A percentile compares a stretch with the other conserved stretches of the same genome.
These are phyloP conservation scores for Clavispora santaluciae DNA, from an alignment of 805 yeast species.

Conservation along the genomic window DNA sequence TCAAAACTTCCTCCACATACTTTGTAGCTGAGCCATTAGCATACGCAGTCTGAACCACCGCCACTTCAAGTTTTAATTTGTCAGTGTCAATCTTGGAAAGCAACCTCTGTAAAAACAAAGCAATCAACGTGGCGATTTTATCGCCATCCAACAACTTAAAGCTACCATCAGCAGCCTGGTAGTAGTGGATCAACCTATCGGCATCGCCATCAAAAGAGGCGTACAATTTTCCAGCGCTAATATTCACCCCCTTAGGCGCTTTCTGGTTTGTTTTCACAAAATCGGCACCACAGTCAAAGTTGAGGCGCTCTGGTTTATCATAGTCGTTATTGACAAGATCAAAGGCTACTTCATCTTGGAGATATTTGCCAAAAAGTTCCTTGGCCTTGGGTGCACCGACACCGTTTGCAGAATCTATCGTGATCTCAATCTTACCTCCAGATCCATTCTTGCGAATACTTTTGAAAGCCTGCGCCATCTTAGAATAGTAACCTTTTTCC, in stretches of 20 bases:
- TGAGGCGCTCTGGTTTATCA: slow-evolving; percentile 53
- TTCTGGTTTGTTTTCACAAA: slow-evolving; percentile 85
- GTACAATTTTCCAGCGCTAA: slow-evolving; percentile 46
- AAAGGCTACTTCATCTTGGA: slow-evolving; percentile 39
- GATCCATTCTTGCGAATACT: slow-evolving; percentile 30
- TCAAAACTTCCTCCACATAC: slow-evolving; percentile 55
- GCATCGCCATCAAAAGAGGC: slow-evolving; percentile 98
- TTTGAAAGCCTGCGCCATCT: slow-evolving; percentile 52
- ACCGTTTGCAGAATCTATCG: slow-evolving; percentile 94
- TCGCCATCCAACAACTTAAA: slow-evolving; percentile 84
- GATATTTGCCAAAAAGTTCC: slow-evolving; percentile 40
- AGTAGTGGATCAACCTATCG: slow-evolving; percentile 85
- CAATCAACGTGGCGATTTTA: slow-evolving; percentile 81
- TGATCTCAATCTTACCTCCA: slow-evolving; percentile 37
- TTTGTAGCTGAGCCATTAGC: slow-evolving; percentile 91
- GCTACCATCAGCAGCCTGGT: slow-evolving; percentile 29
- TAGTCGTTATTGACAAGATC: slow-evolving; percentile 51
- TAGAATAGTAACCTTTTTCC: slow-evolving; percentile 66
- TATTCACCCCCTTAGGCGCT: slow-evolving; percentile 58
- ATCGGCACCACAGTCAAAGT: slow-evolving; percentile 90
- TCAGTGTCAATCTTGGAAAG: slow-evolving; percentile 44
- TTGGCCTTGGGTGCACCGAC: slow-evolving; percentile 79
- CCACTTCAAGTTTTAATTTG: slow-evolving; percentile 46
- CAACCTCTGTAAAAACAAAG: slow-evolving; percentile 55
- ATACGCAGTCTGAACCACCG: slow-evolving; percentile 96